A percentile compares a stretch with the other conserved stretches of the same genome.
phyloP scores from a whole-genome alignment of 768 basidiomycete species.

The Hygrophoropsis aurantiaca region DNA sequence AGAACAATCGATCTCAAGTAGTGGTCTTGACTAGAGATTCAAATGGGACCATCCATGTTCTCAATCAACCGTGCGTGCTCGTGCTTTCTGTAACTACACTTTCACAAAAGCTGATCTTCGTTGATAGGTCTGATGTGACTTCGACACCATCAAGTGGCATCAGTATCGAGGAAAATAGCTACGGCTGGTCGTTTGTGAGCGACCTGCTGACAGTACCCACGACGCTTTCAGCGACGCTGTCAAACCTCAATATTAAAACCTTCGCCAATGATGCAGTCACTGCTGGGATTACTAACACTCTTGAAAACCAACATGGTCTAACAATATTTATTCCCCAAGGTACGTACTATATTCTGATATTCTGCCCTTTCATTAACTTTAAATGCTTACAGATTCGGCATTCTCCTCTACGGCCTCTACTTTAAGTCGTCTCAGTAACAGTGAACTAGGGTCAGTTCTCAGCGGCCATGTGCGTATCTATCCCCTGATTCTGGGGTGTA shows the following conservation, averaged over 20 bases:
- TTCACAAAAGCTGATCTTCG: too few species aligned
- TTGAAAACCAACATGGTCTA: neutral
- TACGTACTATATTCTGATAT: neutral
- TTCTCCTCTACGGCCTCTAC: neutral
- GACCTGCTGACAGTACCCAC: neutral
- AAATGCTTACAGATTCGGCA: neutral
- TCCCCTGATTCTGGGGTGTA: too few species aligned
- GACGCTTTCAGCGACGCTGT: neutral
- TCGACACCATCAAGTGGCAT: neutral
- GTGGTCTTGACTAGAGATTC: constrained; percentile 1
- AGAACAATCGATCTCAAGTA: constrained; percentile 2
- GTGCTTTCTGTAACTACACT: too few species aligned
- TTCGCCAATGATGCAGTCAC: neutral
- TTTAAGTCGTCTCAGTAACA: neutral
- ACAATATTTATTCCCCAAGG: constrained; percentile 4
- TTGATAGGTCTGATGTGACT: neutral
- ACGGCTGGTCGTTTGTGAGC: neutral
- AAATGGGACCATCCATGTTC: constrained; percentile 1
- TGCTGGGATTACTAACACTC: constrained; percentile 1
- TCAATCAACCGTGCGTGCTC: constrained; percentile 5
- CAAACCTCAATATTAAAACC: neutral
- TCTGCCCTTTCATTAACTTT: neutral
- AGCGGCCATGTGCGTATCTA: constrained; percentile 1
- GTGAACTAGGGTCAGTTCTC: neutral
- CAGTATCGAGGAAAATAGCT: neutral